Evolutionary conservation across 2,329 filamentous ascomycete genomes (phyloP), one percentile per base, ranked within the genome.

Genomic region (Plenodomus biglobosus): DNA sequence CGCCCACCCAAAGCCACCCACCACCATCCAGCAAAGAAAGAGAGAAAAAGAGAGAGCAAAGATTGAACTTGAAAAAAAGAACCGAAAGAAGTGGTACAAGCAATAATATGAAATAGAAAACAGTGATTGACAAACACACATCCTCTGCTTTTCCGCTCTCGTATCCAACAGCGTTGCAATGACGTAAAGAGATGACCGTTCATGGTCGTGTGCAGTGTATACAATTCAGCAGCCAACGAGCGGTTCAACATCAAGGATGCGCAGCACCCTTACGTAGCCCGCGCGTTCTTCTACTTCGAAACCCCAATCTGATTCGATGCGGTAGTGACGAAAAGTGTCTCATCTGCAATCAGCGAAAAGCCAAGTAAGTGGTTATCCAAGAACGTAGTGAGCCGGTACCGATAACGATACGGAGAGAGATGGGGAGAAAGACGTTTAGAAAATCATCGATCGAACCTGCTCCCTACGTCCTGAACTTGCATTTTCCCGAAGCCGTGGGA

Each of bases 361-460:
- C 44, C 43, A 59, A 55, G 58, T 64, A 66, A 64, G 56, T 60
- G 50, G 61, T 58, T 57, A 42, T 55, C 40, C 50, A 59, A 59
- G 42, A 48, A 48, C 20, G 36, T 46, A 27, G 51, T 48, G 53
- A 44, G 18, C 46, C 40, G 58, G 51, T 61, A 68, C 63, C 61
- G 56, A 56, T 53, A 53, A 54, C 59, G 53, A 55, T 37, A 20
- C 35, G 13, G 18, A 18, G 35, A 10, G 18, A 52, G 47, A 52
- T 56, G 46, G 43, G 40, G 32, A 30, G 18, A 41, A 37, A 50
- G 24, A 52, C 43, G 36, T 39, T 54, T 70, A 73, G 57, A 71
- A 72, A 55, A 73, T 72, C 70, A 73, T 73, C 54, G 70, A 72
- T 62, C 69, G 67, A 66, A 73, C 69, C 61, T 73, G 69, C 52